Evolutionary conservation across 768 basidiomycete species (phyloP).

Genomic region (Pulveroboletus sp.): DNA sequence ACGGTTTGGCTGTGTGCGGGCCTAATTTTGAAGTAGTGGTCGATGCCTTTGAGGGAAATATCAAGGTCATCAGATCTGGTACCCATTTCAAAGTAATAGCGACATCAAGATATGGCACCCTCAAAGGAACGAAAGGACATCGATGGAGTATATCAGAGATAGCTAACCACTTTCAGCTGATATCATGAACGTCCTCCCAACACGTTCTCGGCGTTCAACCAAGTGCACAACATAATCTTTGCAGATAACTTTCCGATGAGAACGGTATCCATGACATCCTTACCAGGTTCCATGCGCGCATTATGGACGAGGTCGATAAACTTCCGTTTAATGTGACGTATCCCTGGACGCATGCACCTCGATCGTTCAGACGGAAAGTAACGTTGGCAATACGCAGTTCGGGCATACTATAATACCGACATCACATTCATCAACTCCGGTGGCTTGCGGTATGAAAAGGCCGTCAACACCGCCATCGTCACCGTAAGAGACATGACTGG

Average conservation of each 20-base stretch:
- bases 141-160: not conserved
- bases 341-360: constrained; percentile 6
- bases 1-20: constrained; percentile 9
- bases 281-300: not conserved
- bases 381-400: constrained; percentile 11
- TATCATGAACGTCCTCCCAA: not conserved
- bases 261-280: not conserved
- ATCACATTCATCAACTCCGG: constrained; percentile 6
- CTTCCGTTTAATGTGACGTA: not conserved
- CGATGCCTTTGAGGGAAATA: constrained; percentile 4
- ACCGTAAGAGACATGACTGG: constrained; percentile 14
- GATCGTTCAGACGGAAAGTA: constrained; percentile 1
- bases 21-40: not conserved
- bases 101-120: constrained; percentile 3
- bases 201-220: not conserved
- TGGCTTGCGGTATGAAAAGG: constrained; percentile 2
- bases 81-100: constrained; percentile 3
- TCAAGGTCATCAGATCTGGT: constrained; percentile 6
- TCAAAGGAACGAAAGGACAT: not conserved
- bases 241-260: constrained; percentile 4
- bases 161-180: not conserved
- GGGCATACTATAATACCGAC: constrained; percentile 18
- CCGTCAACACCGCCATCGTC: constrained; percentile 2
- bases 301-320: not conserved
- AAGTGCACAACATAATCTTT: constrained; percentile 6